Conservation (phyloP, 148 eudicot species). For the Beta vulgaris region DNA sequence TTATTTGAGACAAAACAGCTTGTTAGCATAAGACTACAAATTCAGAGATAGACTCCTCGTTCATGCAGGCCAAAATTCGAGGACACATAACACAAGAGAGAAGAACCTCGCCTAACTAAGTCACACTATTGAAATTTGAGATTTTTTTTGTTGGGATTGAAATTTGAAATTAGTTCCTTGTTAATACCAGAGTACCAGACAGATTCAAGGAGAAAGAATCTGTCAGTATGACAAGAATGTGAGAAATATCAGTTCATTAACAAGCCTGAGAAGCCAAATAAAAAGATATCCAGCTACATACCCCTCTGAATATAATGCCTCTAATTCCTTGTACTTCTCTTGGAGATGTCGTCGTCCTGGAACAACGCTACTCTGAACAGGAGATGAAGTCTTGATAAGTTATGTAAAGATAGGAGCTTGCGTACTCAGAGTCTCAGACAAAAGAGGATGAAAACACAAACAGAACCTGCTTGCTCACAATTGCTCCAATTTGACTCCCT, state of each 20-base stretch:
- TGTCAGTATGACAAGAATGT: neutral
- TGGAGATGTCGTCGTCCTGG: slow-evolving; percentile 72
- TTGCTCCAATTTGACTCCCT: slow-evolving; percentile 98
- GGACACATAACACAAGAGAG: neutral
- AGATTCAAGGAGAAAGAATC: neutral
- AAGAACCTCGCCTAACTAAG: neutral
- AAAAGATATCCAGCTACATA: slow-evolving; percentile 30
- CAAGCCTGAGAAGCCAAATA: neutral
- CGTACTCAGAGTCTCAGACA: neutral
- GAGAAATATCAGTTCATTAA: neutral
- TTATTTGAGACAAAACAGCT: neutral
- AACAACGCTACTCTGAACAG: slow-evolving; percentile 66
- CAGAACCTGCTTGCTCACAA: slow-evolving; percentile 87
- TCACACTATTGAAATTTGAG: slow-evolving; percentile 1
- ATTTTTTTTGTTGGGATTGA: neutral
- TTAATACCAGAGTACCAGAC: neutral
- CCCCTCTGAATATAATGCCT: slow-evolving; percentile 76
- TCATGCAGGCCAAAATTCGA: neutral
- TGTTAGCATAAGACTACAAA: neutral
- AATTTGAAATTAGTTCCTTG: slow-evolving; percentile 1
- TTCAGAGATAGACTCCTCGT: neutral
- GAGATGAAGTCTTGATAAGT: slow-evolving; percentile 6
- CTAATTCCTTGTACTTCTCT: slow-evolving; percentile 65
- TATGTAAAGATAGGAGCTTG: neutral
- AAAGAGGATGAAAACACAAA: slow-evolving; percentile 1